Base-by-base conservation (phyloP, 805 yeast species). In the Lipomyces orientalis region DNA sequence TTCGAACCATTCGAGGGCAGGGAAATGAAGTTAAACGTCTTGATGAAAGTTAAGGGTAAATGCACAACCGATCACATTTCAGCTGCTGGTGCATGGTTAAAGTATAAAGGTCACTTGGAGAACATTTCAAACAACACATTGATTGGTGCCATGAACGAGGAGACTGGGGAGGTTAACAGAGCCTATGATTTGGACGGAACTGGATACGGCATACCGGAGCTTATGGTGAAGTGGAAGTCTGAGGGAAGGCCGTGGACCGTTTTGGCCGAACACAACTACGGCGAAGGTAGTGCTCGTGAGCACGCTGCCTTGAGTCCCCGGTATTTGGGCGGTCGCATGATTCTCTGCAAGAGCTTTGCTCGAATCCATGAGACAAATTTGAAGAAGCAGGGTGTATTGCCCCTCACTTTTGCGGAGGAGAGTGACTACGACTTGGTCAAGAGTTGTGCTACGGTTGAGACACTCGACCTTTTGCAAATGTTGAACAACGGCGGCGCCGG, bases 81-180 rank as follows among this genome's bases (percentile, higher is more conserved):
- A 78, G 93, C 92, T 97, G 99, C 99, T 79, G 99, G 99, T 84
- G 98, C 98, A 80, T 94, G 99, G 99, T 90, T 94, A 87, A 94
- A 94, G 86, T 94, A 94, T 94, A 91, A 98, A 87, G 99, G 99
- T 84, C 99, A 94, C 86, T 87, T 94, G 85, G 94, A 93, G 86
- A 94, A 94, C 89, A 95, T 94, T 80, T 93, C 98, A 75, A 93
- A 94, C 88, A 94, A 95, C 87, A 94, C 95, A 85, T 93, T 94
- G 97, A 94, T 94, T 86, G 99, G 99, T 86, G 98, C 98, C 75
- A 93, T 88, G 81, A 94, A 94, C 84, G 93, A 93, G 79, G 98
- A 90, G 85, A 94, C 94, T 83, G 90, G 89, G 75, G 91, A 94
- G 87, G 97, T 97, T 74, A 94, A 94, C 91, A 83, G 84, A 77